Percentiles rank a stretch among this genome's conserved stretches.
Evolutionary conservation across 371 early-diverging fungal species (phyloP).

Genomic region (Mortierella sp.): DNA sequence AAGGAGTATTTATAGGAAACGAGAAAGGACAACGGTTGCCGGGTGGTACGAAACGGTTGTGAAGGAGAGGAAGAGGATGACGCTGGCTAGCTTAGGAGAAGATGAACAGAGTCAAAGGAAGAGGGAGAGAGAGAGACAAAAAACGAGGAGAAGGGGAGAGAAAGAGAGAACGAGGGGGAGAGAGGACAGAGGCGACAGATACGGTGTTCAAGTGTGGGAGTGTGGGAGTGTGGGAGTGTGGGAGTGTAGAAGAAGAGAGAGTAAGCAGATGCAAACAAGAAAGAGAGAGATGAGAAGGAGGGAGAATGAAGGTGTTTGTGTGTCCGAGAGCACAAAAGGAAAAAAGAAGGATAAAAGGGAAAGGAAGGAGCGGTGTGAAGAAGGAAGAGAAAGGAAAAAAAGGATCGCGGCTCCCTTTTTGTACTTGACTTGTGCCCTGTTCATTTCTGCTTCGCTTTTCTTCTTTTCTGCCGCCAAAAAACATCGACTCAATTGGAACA

Average conservation of each 20-base stretch:
- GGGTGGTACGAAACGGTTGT: conserved; percentile 30
- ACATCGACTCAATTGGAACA: neutral
- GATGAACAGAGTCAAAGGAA: neutral
- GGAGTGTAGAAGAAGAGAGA: neutral
- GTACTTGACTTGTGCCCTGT: neutral
- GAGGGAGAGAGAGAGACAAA: neutral
- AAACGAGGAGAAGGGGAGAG: too few relatives aligned
- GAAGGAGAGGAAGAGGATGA: conserved; percentile 3
- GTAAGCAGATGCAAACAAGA: neutral
- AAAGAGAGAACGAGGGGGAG: neutral
- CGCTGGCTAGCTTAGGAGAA: neutral
- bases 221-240: neutral
- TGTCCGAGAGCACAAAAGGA: conserved; percentile 2
- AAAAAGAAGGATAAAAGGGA: neutral
- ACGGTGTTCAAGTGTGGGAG: too few relatives aligned
- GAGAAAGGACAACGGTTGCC: neutral
- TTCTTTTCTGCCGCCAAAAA: conserved; percentile 4
- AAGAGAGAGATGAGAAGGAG: neutral
- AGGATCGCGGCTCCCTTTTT: neutral
- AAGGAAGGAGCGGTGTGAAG: neutral
- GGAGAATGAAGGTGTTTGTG: neutral
- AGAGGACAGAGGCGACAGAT: too few relatives aligned
- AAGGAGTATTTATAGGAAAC: conserved; percentile 10
- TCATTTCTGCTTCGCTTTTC: neutral
- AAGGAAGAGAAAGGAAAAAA: neutral